These are phyloP conservation scores for Didymella pinodella DNA, from an alignment of 2,329 filamentous ascomycete species.

Conservation along the genomic window DNA sequence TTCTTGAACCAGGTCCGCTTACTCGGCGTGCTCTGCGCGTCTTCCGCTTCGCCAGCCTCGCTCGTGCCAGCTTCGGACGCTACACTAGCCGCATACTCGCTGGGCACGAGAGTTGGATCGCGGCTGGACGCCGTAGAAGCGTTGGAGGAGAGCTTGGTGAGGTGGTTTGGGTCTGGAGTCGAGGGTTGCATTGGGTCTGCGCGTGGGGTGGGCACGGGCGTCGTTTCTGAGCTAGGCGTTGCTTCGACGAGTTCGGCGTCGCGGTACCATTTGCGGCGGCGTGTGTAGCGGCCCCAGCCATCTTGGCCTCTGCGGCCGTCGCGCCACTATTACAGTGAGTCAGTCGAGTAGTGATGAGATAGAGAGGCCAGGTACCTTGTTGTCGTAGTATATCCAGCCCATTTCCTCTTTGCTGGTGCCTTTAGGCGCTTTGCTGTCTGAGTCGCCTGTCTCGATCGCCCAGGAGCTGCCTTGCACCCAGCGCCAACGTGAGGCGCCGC, in stretches of 20 bases:
- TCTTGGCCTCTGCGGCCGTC: constrained; percentile 84
- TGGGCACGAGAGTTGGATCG: constrained; percentile 36
- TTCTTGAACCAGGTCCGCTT: constrained; percentile 51
- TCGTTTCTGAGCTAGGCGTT: constrained; percentile 55
- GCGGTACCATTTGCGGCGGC: constrained; percentile 92
- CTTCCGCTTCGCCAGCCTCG: constrained; percentile 25
- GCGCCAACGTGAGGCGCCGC: constrained; percentile 70
- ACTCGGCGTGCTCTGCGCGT: constrained; percentile 44
- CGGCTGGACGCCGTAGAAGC: constrained; percentile 35
- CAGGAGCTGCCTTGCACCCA: constrained; percentile 90
- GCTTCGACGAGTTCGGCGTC: constrained; percentile 94
- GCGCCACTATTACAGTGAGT: constrained; percentile 72
- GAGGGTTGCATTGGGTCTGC: constrained; percentile 41
- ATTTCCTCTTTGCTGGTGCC: constrained; percentile 56
- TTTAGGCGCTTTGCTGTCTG: constrained; percentile 49
- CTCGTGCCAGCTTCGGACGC: constrained; percentile 20
- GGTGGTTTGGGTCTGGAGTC: constrained; percentile 32
- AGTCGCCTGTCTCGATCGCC: constrained; percentile 78
- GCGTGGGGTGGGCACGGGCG: constrained; percentile 54
- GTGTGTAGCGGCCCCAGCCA: constrained; percentile 93
- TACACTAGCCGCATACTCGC: constrained; percentile 39
- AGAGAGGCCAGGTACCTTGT: constrained; percentile 69
- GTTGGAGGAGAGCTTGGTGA: constrained; percentile 35
- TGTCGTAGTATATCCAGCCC: constrained; percentile 98
- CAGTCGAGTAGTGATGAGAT: constrained; percentile 16